Evolutionary conservation across 305 asterid species (phyloP), one percentile per base, ranked within the genome.

Genomic region (Ruellia speciosa): DNA sequence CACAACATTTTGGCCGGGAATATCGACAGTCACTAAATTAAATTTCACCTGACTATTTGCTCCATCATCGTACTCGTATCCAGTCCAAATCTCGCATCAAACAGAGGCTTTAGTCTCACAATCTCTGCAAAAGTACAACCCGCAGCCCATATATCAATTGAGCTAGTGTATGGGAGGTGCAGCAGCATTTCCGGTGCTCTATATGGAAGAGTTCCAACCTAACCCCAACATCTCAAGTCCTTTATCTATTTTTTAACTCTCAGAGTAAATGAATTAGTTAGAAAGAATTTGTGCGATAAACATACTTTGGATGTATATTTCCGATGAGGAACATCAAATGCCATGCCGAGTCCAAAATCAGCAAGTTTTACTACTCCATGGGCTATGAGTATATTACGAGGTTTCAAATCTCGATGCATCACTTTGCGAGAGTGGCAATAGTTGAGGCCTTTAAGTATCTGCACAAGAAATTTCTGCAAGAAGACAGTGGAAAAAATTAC

Each of bases 401-500:
- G 85, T 68, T 80, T 78, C 78, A 83, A 40, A 65, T 80, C 87
- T 67, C 90, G 74, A 72, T 80, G 90, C 58, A 80, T 75, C 66
- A 83, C 76, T 61, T 85, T 75, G 46, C 72, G 81, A 49, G 85
- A 80, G 55, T 83, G 90, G 48, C 85, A 80, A 70, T 80, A 74
- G 55, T 37, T 2, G 41, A 37, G 41, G 12, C 41, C 41, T 37
- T 37, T 37, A 7, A 37, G 41, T 37, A 37, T 37, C 41, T 37
- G 41, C 9, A 37, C 12, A 37, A 37, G 41, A 37, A 37, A 7
- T 6, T 37, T 37, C 41, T 37, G 9, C 41, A 10, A 37, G 41
- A 37, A 33, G 8, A 33, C 4, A 33, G 8, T 7, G 12, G 12
- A 37, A 2, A 37, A 37, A 6, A 37, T 6, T 7, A 37, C 9